Evolutionary conservation across 805 yeast species (phyloP).

Genomic region (Starmerella potacharoeniae): DNA sequence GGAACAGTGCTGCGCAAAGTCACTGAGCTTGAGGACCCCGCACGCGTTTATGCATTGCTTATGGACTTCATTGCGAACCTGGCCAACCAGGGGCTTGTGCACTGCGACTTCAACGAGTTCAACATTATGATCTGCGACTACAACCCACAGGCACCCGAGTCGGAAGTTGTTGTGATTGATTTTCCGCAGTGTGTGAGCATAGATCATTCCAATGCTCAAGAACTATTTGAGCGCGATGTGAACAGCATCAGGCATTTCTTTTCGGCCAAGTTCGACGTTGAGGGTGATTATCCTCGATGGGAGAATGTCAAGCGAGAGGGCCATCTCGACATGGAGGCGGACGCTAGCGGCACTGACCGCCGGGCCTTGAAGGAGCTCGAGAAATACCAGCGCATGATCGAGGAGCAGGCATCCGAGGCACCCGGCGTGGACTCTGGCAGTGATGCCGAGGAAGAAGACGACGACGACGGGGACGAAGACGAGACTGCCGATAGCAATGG

Average conservation of each 20-base stretch:
- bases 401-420: slow-evolving; percentile 27
- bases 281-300: slow-evolving; percentile 80
- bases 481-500: background rate
- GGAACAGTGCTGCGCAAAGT: slow-evolving; percentile 88
- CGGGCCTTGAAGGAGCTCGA: slow-evolving; percentile 58
- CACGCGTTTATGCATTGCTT: slow-evolving; percentile 65
- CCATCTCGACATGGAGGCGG: slow-evolving; percentile 70
- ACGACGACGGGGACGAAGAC: slow-evolving; percentile 22
- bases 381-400: slow-evolving; percentile 44
- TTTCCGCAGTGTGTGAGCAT: slow-evolving; percentile 97
- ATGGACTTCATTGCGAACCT: slow-evolving; percentile 78
- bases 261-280: slow-evolving; percentile 61
- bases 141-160: slow-evolving; percentile 34
- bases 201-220: slow-evolving; percentile 79
- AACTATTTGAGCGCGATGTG: slow-evolving; percentile 84
- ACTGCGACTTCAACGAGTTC: slow-evolving; percentile 96
- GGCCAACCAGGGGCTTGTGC: slow-evolving; percentile 83
- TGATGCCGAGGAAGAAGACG: slow-evolving; percentile 32
- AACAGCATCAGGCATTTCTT: slow-evolving; percentile 80
- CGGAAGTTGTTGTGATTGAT: slow-evolving; percentile 83
- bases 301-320: slow-evolving; percentile 58
- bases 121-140: slow-evolving; percentile 72
- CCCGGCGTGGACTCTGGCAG: slow-evolving; percentile 27
- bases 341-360: slow-evolving; percentile 68
- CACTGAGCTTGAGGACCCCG: slow-evolving; percentile 55